Evolutionary conservation across 2,329 filamentous ascomycete species (phyloP).

Genomic region (Beauveria pseudobassiana): DNA sequence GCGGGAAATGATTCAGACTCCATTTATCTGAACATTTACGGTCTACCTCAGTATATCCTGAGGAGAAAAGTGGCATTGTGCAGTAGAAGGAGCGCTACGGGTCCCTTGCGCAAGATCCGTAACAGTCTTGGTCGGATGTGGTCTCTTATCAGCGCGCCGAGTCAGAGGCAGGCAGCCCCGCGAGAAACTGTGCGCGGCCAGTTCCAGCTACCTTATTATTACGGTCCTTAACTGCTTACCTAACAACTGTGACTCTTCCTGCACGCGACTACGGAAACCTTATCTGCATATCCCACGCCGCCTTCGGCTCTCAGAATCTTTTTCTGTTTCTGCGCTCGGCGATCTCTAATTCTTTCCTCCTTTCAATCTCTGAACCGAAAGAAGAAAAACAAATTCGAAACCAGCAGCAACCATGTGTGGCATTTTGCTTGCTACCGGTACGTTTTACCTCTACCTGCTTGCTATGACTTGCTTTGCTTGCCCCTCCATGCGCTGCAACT

Average conservation of each 20-base stretch:
- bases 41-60: too few relatives aligned
- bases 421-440: constrained; percentile 90
- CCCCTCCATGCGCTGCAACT: constrained; percentile 6
- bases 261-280: not conserved
- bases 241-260: constrained; percentile 4
- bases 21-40: too few relatives aligned
- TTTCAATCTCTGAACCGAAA: not conserved
- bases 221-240: too few relatives aligned
- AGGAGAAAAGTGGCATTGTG: too few relatives aligned
- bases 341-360: constrained; percentile 1
- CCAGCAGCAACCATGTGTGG: constrained; percentile 70
- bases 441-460: constrained; percentile 27
- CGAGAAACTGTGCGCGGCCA: too few relatives aligned
- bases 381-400: not conserved
- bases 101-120: too few relatives aligned
- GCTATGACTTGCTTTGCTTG: constrained; percentile 14
- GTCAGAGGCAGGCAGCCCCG: too few relatives aligned
- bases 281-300: constrained; percentile 7
- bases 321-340: not conserved
- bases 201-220: too few relatives aligned
- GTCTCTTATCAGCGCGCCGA: too few relatives aligned
- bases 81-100: too few relatives aligned
- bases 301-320: constrained; percentile 8
- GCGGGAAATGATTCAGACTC: not conserved
- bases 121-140: too few relatives aligned